phyloP scores from a whole-genome alignment of 1,139 yeast species.

The Kluyveromyces sp. region DNA sequence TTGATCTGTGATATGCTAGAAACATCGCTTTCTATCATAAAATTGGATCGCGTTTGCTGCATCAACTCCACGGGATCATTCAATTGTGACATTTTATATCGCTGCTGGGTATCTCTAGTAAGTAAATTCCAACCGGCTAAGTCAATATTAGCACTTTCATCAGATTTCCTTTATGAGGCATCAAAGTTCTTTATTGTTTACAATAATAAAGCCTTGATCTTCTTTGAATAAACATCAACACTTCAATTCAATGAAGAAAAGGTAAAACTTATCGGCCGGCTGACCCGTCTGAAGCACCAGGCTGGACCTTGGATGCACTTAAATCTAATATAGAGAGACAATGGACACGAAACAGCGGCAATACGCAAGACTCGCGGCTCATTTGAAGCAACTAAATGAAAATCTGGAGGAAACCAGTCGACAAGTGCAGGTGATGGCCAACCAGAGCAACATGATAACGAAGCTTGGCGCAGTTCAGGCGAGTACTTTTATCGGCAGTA shows the following conservation, averaged over 20 bases:
- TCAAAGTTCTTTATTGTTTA: too few relatives aligned
- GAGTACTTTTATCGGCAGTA: conserved; percentile 30
- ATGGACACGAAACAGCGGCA: conserved; percentile 25
- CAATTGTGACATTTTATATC: conserved; percentile 4
- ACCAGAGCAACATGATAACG: conserved; percentile 28
- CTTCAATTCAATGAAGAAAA: neutral
- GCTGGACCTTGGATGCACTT: too few relatives aligned
- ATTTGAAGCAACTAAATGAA: conserved; percentile 22
- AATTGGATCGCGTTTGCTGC: conserved; percentile 21
- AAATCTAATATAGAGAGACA: too few relatives aligned
- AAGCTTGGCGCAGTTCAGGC: conserved; percentile 30
- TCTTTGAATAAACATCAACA: too few relatives aligned
- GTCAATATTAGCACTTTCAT: too few relatives aligned
- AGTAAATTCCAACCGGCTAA: too few relatives aligned
- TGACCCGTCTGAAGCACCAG: too few relatives aligned
- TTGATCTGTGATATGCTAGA: neutral
- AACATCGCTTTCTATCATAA: conserved; percentile 6
- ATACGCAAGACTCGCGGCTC: conserved; percentile 28
- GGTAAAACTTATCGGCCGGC: too few relatives aligned
- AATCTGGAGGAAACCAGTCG: conserved; percentile 23
- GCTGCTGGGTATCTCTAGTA: too few relatives aligned
- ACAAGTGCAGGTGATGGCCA: conserved; percentile 27
- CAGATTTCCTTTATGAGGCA: too few relatives aligned
- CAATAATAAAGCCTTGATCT: too few relatives aligned
- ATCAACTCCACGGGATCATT: conserved; percentile 21